Conservation (phyloP, 805 yeast species). For the Schwanniomyces occidentalis region DNA sequence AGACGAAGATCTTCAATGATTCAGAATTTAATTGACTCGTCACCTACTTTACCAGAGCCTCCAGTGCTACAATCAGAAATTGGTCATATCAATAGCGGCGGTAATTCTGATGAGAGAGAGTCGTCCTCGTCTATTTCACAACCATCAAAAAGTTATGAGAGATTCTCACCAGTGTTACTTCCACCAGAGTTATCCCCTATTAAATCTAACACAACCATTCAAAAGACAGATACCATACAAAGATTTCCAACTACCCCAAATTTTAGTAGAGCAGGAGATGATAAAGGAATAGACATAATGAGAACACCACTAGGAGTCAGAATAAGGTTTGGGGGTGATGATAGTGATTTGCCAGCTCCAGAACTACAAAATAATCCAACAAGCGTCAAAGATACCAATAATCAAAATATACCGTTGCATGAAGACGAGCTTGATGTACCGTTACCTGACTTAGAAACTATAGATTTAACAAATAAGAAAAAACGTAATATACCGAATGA, state of each 20-base stretch:
- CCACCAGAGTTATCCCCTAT: constrained; percentile 21
- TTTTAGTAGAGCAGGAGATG: constrained; percentile 28
- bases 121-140: constrained; percentile 3
- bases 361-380: constrained; percentile 12
- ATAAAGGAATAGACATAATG: constrained; percentile 18
- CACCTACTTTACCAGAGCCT: constrained; percentile 46
- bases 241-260: constrained; percentile 51
- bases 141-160: constrained; percentile 9
- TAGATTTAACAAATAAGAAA: constrained; percentile 13
- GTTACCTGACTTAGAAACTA: constrained; percentile 21
- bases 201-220: constrained; percentile 5
- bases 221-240: constrained; percentile 20
- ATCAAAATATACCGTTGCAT: constrained; percentile 1
- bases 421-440: constrained; percentile 19
- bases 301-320: constrained; percentile 26
- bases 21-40: constrained; percentile 36
- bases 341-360: constrained; percentile 32
- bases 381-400: background rate
- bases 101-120: constrained; percentile 2
- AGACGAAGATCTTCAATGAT: constrained; percentile 33
- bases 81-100: constrained; percentile 12
- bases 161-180: constrained; percentile 20
- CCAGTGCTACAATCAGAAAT: constrained; percentile 41
- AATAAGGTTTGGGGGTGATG: constrained; percentile 23
- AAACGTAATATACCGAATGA: constrained; percentile 2